Base-by-base conservation (phyloP, 2,329 filamentous ascomycete genomes). In the Aspergillus hiratsukae region DNA sequence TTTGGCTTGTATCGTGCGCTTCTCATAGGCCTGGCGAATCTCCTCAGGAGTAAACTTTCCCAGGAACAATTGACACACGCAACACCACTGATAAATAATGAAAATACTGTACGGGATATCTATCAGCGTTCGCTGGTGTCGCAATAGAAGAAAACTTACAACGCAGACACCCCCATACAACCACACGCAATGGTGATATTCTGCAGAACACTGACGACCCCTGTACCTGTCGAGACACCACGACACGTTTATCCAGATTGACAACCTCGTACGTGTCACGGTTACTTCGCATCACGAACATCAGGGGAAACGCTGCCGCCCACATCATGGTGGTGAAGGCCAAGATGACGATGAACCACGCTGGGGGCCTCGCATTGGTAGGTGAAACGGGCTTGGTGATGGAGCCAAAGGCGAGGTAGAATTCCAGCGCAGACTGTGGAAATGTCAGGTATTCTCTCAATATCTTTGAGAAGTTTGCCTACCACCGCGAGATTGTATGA, bases 51-150 rank as follows among this genome's bases (percentile, higher is more conserved):
- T 29, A 21, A 52, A 56, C 2, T 14, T 8, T 5, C 54, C 49
- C 23, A 10, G 14, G 17, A 27, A 49, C 14, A 56, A 43, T n/a
- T n/a, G 49, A 31, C 41, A 43, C 11, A 35, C 27, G 43, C 43
- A 56, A 41, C 45, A 56, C 54, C 49, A 56, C 31, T 56, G 31
- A 23, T 8, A 21, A n/a, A 52, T 8, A 21, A 46, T 21, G 17
- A 45, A 45, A 11, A 45, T 41, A 19, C 37, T 41, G 29, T 11
- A 9, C 4, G 7, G 17, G 17, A 41, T 41, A 41, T 4, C 14
- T 19, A 19, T 41, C 37, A 41, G 37, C n/a, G 6, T 41, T 17
- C 4, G 29, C 29, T 31, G 9, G 29, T 31, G 29, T 31, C 4
- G 29, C 25, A 11, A 31, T 4, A 31, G 9, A 31, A 31, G 10